Evolutionary conservation across 192 early-diverging fungal genomes (phyloP), one percentile per base, ranked within the genome.

Genomic region (Coemansia brasiliensis): DNA sequence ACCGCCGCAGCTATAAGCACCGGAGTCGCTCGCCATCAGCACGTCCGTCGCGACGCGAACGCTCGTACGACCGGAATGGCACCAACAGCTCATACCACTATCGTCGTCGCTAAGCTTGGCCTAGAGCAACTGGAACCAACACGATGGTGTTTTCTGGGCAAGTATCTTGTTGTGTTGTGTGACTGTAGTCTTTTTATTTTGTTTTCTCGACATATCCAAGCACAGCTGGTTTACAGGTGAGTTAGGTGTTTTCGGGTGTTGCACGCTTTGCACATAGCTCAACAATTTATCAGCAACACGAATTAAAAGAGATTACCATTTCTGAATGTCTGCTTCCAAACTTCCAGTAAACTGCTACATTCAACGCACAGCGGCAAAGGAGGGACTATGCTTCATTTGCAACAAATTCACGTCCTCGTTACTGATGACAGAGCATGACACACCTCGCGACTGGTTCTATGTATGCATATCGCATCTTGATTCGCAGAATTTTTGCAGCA

Each of bases 21-120:
- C 63, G 65, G 52, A 79, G 75, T 46, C 75, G 75, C 27, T 79
- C 75, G 27, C 75, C 69, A 22, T 67, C 74, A 10, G n/a, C 52
- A 16, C 65, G 72, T 7, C 15, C 67, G 3, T 46, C 61, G 12
- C 57, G 68, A 22, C 67, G 74, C 44, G 69, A 72, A n/a, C 75
- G 75, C 63, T 77, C 74, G 32, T 39, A 68, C 13, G 73, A 75
- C 20, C 73, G 62, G 16, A 21, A n/a, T 10, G 48, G 59, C 17
- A 55, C 61, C n/a, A 32, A 50, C 39, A 39, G 67, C 57, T 69
- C 67, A 40, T 44, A 63, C 48, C 53, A 72, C 38, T 58, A 58
- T 41, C 69, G 69, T 27, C 63, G 63, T 32, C 51, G 58, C 24
- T 69, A 35, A 18, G 32, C 32, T 10, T 35, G 32, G 32, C 10